phyloP scores from a whole-genome alignment of 257 asterid genomes.

The Ligustrum vulgare region DNA sequence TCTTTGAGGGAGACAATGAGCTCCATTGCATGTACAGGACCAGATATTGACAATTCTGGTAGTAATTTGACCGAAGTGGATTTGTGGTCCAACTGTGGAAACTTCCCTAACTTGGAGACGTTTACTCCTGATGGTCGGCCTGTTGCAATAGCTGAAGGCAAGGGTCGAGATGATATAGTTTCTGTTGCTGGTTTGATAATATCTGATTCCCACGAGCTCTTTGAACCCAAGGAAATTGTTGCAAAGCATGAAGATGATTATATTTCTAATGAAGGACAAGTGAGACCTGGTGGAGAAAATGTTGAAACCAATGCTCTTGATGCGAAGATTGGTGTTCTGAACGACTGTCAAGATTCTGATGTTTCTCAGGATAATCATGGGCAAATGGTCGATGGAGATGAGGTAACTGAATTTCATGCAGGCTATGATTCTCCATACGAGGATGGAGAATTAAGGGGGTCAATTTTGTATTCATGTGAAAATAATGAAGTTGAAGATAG shows the following conservation, averaged over 20 bases:
- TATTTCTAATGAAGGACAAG: conserved; percentile 26
- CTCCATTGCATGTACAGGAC: conserved; percentile 17
- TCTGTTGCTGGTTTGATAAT: conserved; percentile 26
- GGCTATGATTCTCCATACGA: conserved; percentile 86
- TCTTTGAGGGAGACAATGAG: conserved; percentile 21
- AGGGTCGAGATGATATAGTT: conserved; percentile 28
- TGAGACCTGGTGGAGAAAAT: conserved; percentile 26
- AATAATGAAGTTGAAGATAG: conserved; percentile 47
- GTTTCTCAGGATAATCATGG: conserved; percentile 39
- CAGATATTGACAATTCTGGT: conserved; percentile 29
- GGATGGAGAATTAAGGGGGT: conserved; percentile 86
- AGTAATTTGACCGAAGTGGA: conserved; percentile 25
- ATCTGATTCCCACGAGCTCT: conserved; percentile 19
- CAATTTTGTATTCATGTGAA: conserved; percentile 56
- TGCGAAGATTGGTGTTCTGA: conserved; percentile 32
- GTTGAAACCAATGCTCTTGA: conserved; percentile 29
- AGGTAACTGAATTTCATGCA: conserved; percentile 34
- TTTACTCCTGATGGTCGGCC: conserved; percentile 23
- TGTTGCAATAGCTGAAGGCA: conserved; percentile 26
- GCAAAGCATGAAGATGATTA: conserved; percentile 29
- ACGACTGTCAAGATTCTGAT: conserved; percentile 37
- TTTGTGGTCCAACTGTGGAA: conserved; percentile 24
- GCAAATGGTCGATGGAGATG: conserved; percentile 5
- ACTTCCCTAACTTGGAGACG: conserved; percentile 37
- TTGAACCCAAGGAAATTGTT: conserved; percentile 17